Conservation (phyloP, 2,329 filamentous ascomycete genomes). For the Sordariomycetes sp. region DNA sequence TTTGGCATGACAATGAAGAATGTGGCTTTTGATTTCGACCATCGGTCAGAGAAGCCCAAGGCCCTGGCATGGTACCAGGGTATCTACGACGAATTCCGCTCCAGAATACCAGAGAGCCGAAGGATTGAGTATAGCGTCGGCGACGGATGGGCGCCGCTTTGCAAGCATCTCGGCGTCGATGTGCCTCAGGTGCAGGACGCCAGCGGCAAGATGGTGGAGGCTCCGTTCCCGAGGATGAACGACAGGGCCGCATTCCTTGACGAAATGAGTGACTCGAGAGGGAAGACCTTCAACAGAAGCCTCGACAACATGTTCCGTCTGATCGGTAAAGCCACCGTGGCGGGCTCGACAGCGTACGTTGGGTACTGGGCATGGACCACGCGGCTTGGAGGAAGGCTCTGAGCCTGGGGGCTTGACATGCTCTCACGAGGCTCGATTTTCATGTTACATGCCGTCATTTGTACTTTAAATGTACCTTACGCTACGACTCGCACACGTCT, state of each 20-base stretch:
- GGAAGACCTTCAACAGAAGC: conserved; percentile 11
- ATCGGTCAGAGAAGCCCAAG: conserved; percentile 22
- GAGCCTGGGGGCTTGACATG: no score
- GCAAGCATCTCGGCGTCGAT: conserved; percentile 25
- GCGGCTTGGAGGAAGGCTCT: conserved; percentile 13
- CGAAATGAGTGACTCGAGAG: conserved; percentile 5
- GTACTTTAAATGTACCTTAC: no score
- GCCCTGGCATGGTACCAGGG: conserved; percentile 26
- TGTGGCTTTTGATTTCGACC: conserved; percentile 17
- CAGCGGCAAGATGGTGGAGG: conserved; percentile 19
- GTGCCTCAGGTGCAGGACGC: conserved; percentile 21
- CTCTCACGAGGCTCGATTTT: no score
- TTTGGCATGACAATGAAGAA: conserved; percentile 17
- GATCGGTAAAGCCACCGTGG: conserved; percentile 13
- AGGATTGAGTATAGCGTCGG: conserved; percentile 22
- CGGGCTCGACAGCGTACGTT: conserved; percentile 16
- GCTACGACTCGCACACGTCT: no score
- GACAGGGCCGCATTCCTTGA: conserved; percentile 15
- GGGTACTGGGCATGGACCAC: conserved; percentile 18
- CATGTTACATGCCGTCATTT: no score
- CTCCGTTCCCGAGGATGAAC: conserved; percentile 22
- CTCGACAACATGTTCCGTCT: conserved; percentile 13
- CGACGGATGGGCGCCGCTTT: conserved; percentile 26
- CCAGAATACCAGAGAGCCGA: conserved; percentile 19
- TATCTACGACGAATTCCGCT: conserved; percentile 25